phyloP scores from a whole-genome alignment of 129 eudicot genomes.

The Flaveria trinervia region DNA sequence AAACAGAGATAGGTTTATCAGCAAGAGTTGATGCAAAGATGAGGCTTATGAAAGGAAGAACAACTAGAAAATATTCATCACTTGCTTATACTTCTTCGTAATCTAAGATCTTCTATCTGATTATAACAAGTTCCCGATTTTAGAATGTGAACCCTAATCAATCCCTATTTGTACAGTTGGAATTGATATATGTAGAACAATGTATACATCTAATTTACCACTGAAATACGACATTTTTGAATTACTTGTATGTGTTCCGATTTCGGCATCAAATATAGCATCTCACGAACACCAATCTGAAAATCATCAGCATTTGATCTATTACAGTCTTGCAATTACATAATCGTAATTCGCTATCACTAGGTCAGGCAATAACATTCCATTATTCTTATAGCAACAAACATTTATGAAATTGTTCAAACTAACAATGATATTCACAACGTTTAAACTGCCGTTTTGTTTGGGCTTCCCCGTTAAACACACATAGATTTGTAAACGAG shows the following conservation, averaged over 20 bases:
- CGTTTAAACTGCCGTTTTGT: background rate
- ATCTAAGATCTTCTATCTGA: background rate
- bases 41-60: slow-evolving; percentile 42
- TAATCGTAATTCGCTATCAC: background rate
- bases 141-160: background rate
- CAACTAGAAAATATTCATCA: slow-evolving; percentile 43
- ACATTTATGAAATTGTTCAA: background rate
- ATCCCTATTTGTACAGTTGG: background rate
- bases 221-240: background rate
- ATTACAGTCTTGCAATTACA: background rate
- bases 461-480: too few species aligned
- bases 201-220: background rate
- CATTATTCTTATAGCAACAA: too few species aligned
- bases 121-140: background rate
- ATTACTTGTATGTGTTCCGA: background rate
- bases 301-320: background rate
- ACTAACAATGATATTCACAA: background rate
- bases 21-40: slow-evolving; percentile 76
- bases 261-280: background rate
- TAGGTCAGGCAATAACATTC: too few species aligned
- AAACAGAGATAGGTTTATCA: slow-evolving; percentile 60
- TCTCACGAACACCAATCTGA: background rate
- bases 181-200: background rate
- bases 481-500: too few species aligned
- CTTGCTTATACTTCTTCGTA: slow-evolving; percentile 27